Base-by-base conservation (phyloP, 1,284 basidiomycete genomes). In the Inonotus obliquus region DNA sequence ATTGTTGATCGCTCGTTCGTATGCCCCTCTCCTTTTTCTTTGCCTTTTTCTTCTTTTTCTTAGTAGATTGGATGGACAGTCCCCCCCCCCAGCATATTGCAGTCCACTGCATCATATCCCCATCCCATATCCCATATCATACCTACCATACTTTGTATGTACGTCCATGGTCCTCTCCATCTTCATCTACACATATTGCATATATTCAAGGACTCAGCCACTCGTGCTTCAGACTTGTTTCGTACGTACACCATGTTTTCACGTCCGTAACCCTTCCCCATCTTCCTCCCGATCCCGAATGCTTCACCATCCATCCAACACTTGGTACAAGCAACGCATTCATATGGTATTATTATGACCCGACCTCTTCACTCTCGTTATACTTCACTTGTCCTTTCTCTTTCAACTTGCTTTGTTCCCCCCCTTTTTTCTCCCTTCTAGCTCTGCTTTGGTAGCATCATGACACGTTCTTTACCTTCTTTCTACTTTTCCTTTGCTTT, bases 371-470 rank as follows among this genome's bases (percentile, higher is more conserved):
- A 44, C 41, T 44, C 41, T 44, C 41, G 13, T 44, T 44, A 44
- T 14, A n/a, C 11, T 4, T 44, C 35, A 27, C 73, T 69, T 48
- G 75, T 44, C 14, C 14, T 13, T 4, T 21, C 57, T 52, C 0
- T 69, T 44, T 27, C 63, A 60, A 48, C 74, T 63, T 54, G 32
- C 32, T 32, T 65, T 66, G 53, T 65, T 52, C 4, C 25, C 47
- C 21, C 5, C 7, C 25, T 9, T 49, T 48, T 48, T 48, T 27
- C 47, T 49, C 21, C 23, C 27, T 21, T 14, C 39, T 56, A 32
- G 37, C 25, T 17, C 45, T 38, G 13, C 38, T 14, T 45, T 21
- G 17, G 32, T 9, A 9, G 32, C 32, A 32, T 9, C 64, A 13
- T 25, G 27, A 7, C 32, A 32, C 19, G 59, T 32, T 25, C 52